Evolutionary conservation across 306 rosid genomes (phyloP).

Genomic region (Cucumis cinereus): DNA sequence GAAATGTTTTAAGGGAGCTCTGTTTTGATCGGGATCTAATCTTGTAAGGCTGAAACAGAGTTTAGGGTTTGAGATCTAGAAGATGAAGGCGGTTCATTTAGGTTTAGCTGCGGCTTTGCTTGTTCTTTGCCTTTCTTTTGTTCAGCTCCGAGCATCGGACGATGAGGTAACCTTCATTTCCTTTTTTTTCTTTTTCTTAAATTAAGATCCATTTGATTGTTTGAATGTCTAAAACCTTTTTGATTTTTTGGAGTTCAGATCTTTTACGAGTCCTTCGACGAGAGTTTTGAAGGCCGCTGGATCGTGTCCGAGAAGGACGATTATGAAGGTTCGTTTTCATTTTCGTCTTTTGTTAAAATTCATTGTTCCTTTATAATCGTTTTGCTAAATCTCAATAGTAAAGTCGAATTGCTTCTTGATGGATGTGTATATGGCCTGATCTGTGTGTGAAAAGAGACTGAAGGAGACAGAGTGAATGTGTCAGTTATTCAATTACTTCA

Average conservation of each 20-base stretch:
- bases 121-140: slow-evolving; percentile 30
- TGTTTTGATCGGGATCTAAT: neutral
- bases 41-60: neutral
- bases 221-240: neutral
- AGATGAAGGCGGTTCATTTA: slow-evolving; percentile 21
- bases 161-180: slow-evolving; percentile 23
- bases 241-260: slow-evolving; percentile 23
- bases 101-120: slow-evolving; percentile 18
- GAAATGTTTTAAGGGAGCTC: neutral
- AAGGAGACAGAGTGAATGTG: neutral
- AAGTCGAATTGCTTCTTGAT: neutral
- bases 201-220: neutral
- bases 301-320: slow-evolving; percentile 60
- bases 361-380: neutral
- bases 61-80: slow-evolving; percentile 10
- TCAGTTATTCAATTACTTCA: neutral
- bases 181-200: neutral
- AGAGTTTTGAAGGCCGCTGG: slow-evolving; percentile 68
- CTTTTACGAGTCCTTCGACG: slow-evolving; percentile 78
- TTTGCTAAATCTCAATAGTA: neutral
- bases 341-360: neutral
- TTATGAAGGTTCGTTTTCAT: slow-evolving; percentile 31
- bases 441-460: neutral
- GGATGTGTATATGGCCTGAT: neutral
- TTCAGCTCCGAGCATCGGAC: slow-evolving; percentile 43